A percentile compares a stretch with the other conserved stretches of the same genome.
phyloP scores from a whole-genome alignment of 352 stramenopile species.

The Nothophytophthora sp. region DNA sequence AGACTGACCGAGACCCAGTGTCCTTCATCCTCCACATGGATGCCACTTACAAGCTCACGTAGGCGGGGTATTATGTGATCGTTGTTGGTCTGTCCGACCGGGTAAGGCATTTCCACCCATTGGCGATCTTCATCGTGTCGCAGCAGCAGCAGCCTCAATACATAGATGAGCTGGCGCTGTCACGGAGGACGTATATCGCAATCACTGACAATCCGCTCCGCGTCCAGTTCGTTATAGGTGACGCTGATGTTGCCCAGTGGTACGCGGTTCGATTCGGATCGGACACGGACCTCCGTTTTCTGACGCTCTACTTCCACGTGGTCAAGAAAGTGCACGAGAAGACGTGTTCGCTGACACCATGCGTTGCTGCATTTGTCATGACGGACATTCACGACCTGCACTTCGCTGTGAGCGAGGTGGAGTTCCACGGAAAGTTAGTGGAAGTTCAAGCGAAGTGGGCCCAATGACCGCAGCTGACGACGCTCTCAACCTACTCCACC shows the following conservation, averaged over 20 bases:
- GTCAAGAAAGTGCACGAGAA: slow-evolving; percentile 16
- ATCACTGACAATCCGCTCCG: slow-evolving; percentile 1
- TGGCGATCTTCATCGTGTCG: slow-evolving; percentile 22
- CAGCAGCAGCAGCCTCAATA: slow-evolving; percentile 12
- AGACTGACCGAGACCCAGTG: neutral
- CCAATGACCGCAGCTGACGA: neutral
- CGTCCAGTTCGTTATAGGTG: slow-evolving; percentile 15
- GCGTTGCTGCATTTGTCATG: slow-evolving; percentile 2
- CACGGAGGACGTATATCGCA: neutral
- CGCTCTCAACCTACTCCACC: neutral
- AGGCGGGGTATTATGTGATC: slow-evolving; percentile 16
- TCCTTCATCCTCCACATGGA: slow-evolving; percentile 28
- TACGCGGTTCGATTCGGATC: slow-evolving; percentile 10
- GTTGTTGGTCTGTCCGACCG: slow-evolving; percentile 23
- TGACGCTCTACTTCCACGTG: slow-evolving; percentile 27
- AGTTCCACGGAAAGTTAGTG: neutral
- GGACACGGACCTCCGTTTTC: neutral
- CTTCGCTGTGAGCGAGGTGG: slow-evolving; percentile 1
- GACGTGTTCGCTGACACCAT: neutral
- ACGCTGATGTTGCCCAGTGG: slow-evolving; percentile 21
- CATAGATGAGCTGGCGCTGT: neutral
- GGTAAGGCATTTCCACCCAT: slow-evolving; percentile 14
- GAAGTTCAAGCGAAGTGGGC: slow-evolving; percentile 1
- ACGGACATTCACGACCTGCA: slow-evolving; percentile 7
- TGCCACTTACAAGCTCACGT: slow-evolving; percentile 29